Evolutionary conservation across 2,329 filamentous ascomycete genomes (phyloP).

Genomic region (Pezizomycotina sp.): DNA sequence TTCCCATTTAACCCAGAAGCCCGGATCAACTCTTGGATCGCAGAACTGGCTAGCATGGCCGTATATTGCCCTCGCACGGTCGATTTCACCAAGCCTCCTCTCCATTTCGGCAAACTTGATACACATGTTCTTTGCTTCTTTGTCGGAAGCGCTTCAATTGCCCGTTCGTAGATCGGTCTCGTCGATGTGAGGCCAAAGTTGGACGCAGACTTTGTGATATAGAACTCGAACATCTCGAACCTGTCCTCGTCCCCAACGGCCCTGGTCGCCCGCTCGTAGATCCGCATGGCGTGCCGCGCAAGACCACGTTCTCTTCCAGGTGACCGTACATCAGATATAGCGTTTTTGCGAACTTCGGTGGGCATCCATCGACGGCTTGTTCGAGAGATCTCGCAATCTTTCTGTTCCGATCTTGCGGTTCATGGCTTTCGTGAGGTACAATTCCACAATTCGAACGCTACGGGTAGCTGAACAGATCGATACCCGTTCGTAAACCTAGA

Average conservation of each 20-base stretch:
- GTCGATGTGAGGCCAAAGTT: conserved; percentile 96
- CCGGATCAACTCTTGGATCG: conserved; percentile 75
- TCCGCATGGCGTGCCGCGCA: conserved; percentile 92
- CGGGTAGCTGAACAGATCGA: conserved; percentile 96
- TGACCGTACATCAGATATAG: conserved; percentile 98
- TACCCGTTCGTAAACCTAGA: conserved; percentile 68
- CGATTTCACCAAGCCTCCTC: conserved; percentile 76
- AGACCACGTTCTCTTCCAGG: conserved; percentile 84
- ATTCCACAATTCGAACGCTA: conserved; percentile 97
- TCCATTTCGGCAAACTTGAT: conserved; percentile 98
- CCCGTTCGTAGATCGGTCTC: conserved; percentile 85
- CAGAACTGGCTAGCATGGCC: conserved; percentile 95
- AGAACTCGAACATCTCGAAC: conserved; percentile 97
- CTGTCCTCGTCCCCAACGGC: conserved; percentile 89
- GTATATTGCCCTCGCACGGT: conserved; percentile 86
- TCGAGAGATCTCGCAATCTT: conserved; percentile 81
- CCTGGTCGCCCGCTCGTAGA: conserved; percentile 90
- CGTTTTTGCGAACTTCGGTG: conserved; percentile 87
- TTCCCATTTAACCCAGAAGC: conserved; percentile 96
- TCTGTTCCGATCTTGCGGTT: conserved; percentile 94
- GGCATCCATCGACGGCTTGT: conserved; percentile 86
- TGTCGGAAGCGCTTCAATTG: conserved; percentile 88
- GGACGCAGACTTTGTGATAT: conserved; percentile 95
- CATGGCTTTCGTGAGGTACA: conserved; percentile 93
- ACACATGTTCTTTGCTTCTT: conserved; percentile 92